Base-by-base conservation (phyloP, 73 alveolate species). In the Breviolum minutum region DNA sequence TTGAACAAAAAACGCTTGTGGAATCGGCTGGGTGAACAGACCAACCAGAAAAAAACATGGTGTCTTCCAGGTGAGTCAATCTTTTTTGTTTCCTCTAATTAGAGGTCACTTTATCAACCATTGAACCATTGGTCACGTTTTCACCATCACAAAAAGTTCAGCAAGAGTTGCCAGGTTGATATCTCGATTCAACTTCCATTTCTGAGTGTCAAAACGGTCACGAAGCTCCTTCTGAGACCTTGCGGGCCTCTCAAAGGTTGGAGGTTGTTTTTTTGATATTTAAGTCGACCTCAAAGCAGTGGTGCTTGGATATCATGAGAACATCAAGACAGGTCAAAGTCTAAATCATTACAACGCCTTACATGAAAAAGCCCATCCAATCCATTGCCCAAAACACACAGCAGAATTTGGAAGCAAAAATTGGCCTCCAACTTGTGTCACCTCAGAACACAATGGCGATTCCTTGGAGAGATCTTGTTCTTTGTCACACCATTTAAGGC, bases 381-480 rank as follows among this genome's bases (percentile, higher is more conserved):
- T 14, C n/a, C 77, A 17, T 68, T 2, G 17, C 77, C 54, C 54
- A 40, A 40, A 40, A 3, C 54, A 3, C 54, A 40, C 54, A 40
- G 54, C 54, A 40, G 54, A 40, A 40, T 40, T 3, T 40, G 54
- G 54, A 40, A 40, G 54, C 54, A 40, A 40, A 40, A 40, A 40
- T 40, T 40, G 32, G 90, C 90, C 90, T 81, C 90, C 90, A 81
- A 69, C 68, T 54, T 20, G 60, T 81, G 71, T 81, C 71, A 81
- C 90, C 90, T 81, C 14, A 54, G 40, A 48, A 14, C 74, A 66
- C 74, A 13, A 13, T 66, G 2, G 77, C 3, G 54, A 40, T 40
- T 40, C 54, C 0, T 68, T 68, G 77, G 77, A 68, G 54, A 40
- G 54, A 40, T 40, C 5, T 40, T 40, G 54, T 40, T 40, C 54